Base-by-base conservation (phyloP, 2,329 filamentous ascomycete genomes). In the Colletotrichum orchidophilum region DNA sequence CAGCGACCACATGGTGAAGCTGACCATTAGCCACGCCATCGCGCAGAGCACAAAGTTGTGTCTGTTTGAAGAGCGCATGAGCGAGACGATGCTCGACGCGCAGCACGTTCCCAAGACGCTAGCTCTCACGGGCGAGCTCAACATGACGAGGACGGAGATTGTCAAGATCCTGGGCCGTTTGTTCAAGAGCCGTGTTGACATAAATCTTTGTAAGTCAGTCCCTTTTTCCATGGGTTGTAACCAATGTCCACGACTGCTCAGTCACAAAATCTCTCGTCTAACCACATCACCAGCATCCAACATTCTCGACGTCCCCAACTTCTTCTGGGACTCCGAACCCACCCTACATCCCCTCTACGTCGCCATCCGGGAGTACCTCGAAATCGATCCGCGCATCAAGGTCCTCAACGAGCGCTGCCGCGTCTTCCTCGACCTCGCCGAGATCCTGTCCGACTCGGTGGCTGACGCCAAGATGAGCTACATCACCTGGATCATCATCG, bases 291-390 rank as follows among this genome's bases (percentile, higher is more conserved):
- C 75, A 97, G 94, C 95, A 71, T 97, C 94, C 24, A 98, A 98
- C 79, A 96, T 98, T 80, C 92, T 98, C 69, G 95, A 98, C 81
- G 94, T 97, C 1, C 96, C 96, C 72, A 97, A 96, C 80, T 98
- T 98, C 87, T 97, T 98, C 87, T 99, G 96, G 96, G 95, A 98
- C 80, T 94, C 94, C 12, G 96, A 99, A 80, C 96, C 96, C 21
- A 98, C 94, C 0, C 87, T 99, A 0, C 94, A 98, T 80, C 96
- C 96, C 0, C 91, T 99, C 31, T 99, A 99, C 84, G 92, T 91
- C 70, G 96, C 95, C 71, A 94, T 98, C 61, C 94, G 96, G 76
- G 96, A 98, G 81, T 99, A 99, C 79, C 92, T 99, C 72, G 96
- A 99, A 79, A 98, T 99, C 80, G 96, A 97, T 78, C 94, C 93